A percentile compares a stretch with the other conserved stretches of the same genome.
phyloP scores from a whole-genome alignment of 345 rosid genomes.

The Carallia pectinifolia region DNA sequence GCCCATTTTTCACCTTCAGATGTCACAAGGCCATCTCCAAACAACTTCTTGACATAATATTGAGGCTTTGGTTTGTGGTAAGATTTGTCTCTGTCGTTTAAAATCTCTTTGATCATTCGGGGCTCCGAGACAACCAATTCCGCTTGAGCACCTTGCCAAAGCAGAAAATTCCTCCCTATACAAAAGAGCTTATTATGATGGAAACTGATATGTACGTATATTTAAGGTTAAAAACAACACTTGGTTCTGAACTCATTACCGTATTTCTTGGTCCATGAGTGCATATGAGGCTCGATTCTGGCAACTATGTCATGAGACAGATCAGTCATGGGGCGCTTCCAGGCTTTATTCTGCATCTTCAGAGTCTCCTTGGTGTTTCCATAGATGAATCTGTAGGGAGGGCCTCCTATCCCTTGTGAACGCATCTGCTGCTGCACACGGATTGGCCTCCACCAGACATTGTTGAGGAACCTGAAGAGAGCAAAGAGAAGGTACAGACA shows the following conservation, averaged over 20 bases:
- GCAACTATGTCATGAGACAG: conserved; percentile 26
- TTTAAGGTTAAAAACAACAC: no score
- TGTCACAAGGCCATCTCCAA: conserved; percentile 40
- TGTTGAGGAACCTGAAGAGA: neutral
- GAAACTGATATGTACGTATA: no score
- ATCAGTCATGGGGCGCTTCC: conserved; percentile 18
- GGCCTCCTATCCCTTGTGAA: conserved; percentile 7
- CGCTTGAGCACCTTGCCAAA: conserved; percentile 6
- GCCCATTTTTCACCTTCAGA: conserved; percentile 41
- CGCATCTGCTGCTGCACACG: neutral
- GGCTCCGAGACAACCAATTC: conserved; percentile 19
- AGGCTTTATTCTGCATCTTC: neutral
- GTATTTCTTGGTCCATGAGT: conserved; percentile 27
- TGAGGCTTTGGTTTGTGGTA: conserved; percentile 5
- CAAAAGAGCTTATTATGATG: no score
- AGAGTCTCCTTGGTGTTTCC: conserved; percentile 10
- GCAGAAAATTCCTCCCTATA: conserved; percentile 6
- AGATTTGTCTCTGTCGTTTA: conserved; percentile 28
- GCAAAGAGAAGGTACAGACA: neutral
- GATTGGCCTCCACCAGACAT: conserved; percentile 16
- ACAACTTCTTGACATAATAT: conserved; percentile 11
- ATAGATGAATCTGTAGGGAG: conserved; percentile 8
- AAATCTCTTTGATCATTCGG: conserved; percentile 38
- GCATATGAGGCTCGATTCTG: conserved; percentile 25
- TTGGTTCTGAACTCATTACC: conserved; percentile 15